phyloP scores from a whole-genome alignment of 164 flowering plant species.

The Akebia trifoliata region DNA sequence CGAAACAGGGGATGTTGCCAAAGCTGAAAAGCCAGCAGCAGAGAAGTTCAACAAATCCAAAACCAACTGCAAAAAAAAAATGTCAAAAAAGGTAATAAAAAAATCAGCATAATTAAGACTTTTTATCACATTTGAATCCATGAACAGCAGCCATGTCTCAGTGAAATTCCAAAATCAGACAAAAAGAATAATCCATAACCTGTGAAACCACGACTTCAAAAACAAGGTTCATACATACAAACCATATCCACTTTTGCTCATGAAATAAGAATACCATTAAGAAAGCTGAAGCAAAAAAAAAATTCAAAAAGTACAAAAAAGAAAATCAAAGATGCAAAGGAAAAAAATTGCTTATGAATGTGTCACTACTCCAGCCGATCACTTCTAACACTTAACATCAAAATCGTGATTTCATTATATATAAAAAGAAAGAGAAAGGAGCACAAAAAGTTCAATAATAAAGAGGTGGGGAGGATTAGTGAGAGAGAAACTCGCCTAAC shows the following conservation, averaged over 20 bases:
- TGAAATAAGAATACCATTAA: not conserved
- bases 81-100: not conserved
- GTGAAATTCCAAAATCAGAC: not conserved
- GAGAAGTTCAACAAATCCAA: conserved; percentile 49
- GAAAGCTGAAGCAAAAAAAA: not conserved
- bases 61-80: conserved; percentile 56
- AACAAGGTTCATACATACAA: not conserved
- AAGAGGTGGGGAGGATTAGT: no score
- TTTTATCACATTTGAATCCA: not conserved
- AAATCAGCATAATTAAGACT: not conserved
- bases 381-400: no score
- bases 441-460: no score
- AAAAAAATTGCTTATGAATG: no score
- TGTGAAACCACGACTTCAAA: not conserved
- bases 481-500: no score
- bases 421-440: no score
- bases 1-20: conserved; percentile 36
- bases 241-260: not conserved
- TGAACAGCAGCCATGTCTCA: not conserved
- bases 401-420: no score
- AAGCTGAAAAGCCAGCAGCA: conserved; percentile 36
- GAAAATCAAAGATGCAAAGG: no score
- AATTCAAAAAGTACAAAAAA: not conserved
- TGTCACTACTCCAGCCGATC: no score
- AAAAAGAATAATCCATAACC: not conserved